Evolutionary conservation across 2,329 filamentous ascomycete species (phyloP).

Genomic region (Xylariales sp.): DNA sequence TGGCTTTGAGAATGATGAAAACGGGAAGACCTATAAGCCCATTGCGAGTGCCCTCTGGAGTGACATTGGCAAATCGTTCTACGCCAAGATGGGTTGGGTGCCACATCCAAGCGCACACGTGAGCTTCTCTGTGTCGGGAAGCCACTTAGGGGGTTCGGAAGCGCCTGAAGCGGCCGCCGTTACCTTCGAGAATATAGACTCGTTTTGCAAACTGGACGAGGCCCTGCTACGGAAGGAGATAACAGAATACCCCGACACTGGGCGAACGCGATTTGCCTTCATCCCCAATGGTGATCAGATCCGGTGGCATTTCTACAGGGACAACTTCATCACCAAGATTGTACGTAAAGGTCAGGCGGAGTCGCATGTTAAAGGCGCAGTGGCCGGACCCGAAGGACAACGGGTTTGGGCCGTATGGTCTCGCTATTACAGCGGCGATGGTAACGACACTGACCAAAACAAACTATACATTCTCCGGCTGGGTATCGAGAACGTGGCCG

Average conservation of each 20-base stretch:
- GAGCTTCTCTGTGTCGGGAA: constrained; percentile 42
- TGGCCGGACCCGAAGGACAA: constrained; percentile 47
- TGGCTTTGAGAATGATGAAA: constrained; percentile 8
- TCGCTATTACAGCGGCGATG: constrained; percentile 57
- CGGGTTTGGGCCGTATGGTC: constrained; percentile 75
- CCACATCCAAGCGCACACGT: constrained; percentile 71
- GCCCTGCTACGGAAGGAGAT: constrained; percentile 52
- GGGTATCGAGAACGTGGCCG: constrained; percentile 49
- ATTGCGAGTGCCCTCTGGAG: constrained; percentile 80
- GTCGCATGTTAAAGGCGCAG: constrained; percentile 59
- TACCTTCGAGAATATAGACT: constrained; percentile 54
- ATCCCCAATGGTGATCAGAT: constrained; percentile 64
- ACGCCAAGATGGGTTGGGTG: constrained; percentile 73
- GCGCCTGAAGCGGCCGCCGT: constrained; percentile 37
- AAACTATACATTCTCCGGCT: constrained; percentile 66
- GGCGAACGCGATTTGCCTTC: constrained; percentile 58
- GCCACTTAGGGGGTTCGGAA: constrained; percentile 10
- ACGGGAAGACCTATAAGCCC: constrained; percentile 16
- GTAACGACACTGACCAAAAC: constrained; percentile 53
- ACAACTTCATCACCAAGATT: constrained; percentile 69
- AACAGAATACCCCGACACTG: constrained; percentile 24
- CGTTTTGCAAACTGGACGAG: constrained; percentile 62
- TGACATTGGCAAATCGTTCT: constrained; percentile 81
- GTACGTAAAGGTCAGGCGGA: constrained; percentile 41
- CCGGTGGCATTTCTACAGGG: constrained; percentile 74